Percentiles rank a stretch among this genome's conserved stretches.
These are phyloP conservation scores for Cochlearia excelsa DNA, from an alignment of 345 rosid genomes.

Conservation along the genomic window DNA sequence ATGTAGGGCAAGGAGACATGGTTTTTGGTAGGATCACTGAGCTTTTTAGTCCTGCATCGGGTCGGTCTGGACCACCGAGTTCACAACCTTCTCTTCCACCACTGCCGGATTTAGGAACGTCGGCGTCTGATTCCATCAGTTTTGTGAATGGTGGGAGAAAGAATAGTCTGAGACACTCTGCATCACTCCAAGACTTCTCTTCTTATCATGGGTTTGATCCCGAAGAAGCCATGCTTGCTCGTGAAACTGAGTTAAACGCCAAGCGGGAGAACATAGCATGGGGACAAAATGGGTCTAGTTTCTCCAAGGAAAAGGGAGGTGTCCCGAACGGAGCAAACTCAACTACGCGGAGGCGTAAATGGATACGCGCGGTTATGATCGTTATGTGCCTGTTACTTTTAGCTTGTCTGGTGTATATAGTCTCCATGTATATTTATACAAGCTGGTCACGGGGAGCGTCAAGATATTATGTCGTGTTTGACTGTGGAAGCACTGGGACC, in stretches of 20 bases:
- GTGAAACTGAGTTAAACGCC: conserved; percentile 2
- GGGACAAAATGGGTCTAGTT: conserved; percentile 59
- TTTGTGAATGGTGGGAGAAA: conserved; percentile 44
- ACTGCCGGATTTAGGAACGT: conserved; percentile 40
- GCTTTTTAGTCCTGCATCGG: conserved; percentile 43
- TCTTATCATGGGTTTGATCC: conserved; percentile 51
- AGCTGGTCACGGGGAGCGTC: conserved; percentile 74
- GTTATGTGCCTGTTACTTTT: conserved; percentile 55
- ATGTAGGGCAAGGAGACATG: conserved; percentile 44
- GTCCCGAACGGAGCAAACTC: conserved; percentile 41
- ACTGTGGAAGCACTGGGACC: conserved; percentile 99
- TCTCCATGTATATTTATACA: conserved; percentile 56
- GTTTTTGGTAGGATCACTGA: conserved; percentile 59
- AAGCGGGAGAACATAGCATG: conserved; percentile 33
- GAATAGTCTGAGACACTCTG: conserved; percentile 61
- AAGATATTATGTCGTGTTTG: conserved; percentile 86
- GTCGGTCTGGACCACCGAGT: conserved; percentile 30
- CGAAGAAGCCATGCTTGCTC: conserved; percentile 44
- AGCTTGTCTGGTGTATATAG: conserved; percentile 52
- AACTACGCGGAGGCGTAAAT: conserved; percentile 46
- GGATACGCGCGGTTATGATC: conserved; percentile 51
- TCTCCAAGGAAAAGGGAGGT: conserved; percentile 77
- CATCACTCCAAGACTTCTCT: conserved; percentile 91
- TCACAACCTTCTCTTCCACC: conserved; percentile 47
- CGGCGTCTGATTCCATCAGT: conserved; percentile 36